phyloP scores from a whole-genome alignment of 2,329 filamentous ascomycete genomes.

The Botrytis porri region DNA sequence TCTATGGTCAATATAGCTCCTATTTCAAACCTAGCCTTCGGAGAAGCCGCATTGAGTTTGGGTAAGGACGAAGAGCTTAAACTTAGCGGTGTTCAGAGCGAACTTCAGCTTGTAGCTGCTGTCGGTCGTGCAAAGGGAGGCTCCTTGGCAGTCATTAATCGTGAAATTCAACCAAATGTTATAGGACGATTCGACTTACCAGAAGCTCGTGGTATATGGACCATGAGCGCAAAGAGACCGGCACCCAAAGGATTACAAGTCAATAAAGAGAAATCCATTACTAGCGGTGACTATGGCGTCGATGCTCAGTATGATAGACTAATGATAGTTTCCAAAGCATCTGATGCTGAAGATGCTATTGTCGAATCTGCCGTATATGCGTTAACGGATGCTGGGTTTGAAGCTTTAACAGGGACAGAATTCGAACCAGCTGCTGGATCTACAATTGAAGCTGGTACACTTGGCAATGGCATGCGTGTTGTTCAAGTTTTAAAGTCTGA shows the following conservation, averaged over 20 bases:
- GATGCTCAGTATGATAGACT: slow-evolving; percentile 71
- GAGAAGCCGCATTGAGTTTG: slow-evolving; percentile 49
- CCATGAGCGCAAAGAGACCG: slow-evolving; percentile 67
- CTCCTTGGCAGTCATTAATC: slow-evolving; percentile 72
- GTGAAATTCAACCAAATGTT: slow-evolving; percentile 70
- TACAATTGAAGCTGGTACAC: slow-evolving; percentile 79
- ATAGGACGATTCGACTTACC: slow-evolving; percentile 70
- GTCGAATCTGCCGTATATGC: slow-evolving; percentile 72
- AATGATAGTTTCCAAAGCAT: slow-evolving; percentile 72
- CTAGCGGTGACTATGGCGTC: slow-evolving; percentile 51
- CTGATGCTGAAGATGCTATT: slow-evolving; percentile 65
- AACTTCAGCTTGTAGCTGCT: slow-evolving; percentile 58
- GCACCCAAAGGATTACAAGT: slow-evolving; percentile 57
- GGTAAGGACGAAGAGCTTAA: slow-evolving; percentile 47
- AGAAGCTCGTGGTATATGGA: slow-evolving; percentile 76
- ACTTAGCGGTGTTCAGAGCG: slow-evolving; percentile 49
- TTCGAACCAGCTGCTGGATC: slow-evolving; percentile 87
- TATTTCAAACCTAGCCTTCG: slow-evolving; percentile 71
- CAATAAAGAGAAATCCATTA: slow-evolving; percentile 47
- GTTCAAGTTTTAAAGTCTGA: slow-evolving; percentile 86
- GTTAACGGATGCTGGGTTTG: slow-evolving; percentile 69
- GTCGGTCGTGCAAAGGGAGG: slow-evolving; percentile 65
- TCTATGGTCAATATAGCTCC: slow-evolving; percentile 74
- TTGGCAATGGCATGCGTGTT: slow-evolving; percentile 76
- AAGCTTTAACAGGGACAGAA: slow-evolving; percentile 76